Evolutionary conservation across 208 protist species (phyloP).

Genomic region (Wallacemonas rigidus): DNA sequence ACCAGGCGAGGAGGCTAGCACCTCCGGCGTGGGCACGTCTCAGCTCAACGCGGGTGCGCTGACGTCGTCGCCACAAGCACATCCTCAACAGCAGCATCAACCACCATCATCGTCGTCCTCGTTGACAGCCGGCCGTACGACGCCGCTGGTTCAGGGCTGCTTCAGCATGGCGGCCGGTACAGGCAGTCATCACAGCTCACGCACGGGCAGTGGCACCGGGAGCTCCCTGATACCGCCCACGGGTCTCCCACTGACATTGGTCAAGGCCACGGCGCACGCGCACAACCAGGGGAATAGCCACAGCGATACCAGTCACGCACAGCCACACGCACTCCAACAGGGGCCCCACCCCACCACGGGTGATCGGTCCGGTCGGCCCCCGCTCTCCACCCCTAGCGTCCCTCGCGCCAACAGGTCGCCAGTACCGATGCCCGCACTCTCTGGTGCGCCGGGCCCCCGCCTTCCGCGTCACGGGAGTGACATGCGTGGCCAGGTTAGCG

Average conservation of each 20-base stretch:
- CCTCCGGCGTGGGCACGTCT: too few species aligned
- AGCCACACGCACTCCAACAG: neutral
- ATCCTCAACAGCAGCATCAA: too few species aligned
- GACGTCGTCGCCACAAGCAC: too few species aligned
- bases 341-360: neutral
- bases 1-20: too few species aligned
- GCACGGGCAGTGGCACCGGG: constrained; percentile 11
- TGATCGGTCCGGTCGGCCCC: neutral
- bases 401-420: neutral
- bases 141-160: neutral
- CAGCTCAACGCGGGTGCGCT: too few species aligned
- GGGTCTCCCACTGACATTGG: neutral
- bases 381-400: neutral
- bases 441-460: neutral
- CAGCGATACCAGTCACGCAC: neutral
- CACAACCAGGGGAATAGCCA: neutral
- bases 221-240: neutral
- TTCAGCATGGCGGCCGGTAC: constrained; percentile 15
- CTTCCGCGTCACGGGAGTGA: neutral
- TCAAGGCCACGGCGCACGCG: neutral
- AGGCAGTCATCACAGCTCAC: neutral
- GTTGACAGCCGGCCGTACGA: neutral
- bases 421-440: neutral
- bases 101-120: too few species aligned
- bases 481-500: neutral